Base-by-base conservation (phyloP, 345 rosid species). In the Syzygium aromaticum region DNA sequence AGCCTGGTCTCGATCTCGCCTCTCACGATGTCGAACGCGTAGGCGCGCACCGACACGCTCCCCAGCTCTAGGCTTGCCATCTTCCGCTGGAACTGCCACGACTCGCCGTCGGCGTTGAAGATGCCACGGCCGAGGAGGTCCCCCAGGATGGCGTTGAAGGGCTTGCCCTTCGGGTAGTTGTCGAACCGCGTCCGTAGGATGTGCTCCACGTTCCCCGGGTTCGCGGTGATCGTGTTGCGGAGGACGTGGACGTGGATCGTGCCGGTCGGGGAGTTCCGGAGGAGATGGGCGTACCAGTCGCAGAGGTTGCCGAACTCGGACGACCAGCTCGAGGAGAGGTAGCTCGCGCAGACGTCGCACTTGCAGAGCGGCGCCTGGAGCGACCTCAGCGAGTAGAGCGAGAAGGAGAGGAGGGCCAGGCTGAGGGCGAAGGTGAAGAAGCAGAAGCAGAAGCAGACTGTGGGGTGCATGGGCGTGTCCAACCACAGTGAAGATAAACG, bases 121-220 rank as follows among this genome's bases (percentile, higher is more conserved):
- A 95, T 95, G n/a, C 98, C 98, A 7, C 85, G 52, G 11, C 98
- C 96, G n/a, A 95, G 92, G 30, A 95, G 92, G 88, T 95, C 98
- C 11, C 95, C 95, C 21, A 95, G 90, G 86, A 94, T 88, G 12
- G 89, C 84, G 2, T 94, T 91, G 91, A 94, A 94, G 3, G 89
- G 92, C 64, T 94, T 93, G 21, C 98, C 98, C 88, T 94, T 95
- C 1, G 96, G 98, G 90, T 93, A 95, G 89, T 94, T 95, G 22
- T 89, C 87, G 89, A 95, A 95, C 33, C 86, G 91, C n/a, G 94
- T 91, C 77, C 88, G 91, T 89, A 95, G 95, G 56, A 95, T 92
- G 92, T 95, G 89, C 80, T 94, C 93, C 5, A 95, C 94, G 87
- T 92, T 94, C 59, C 83, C 89, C 14, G 92, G 98, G 84, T 94